Evolutionary conservation across 2,329 filamentous ascomycete species (phyloP), one percentile per base, ranked within the genome.

Genomic region (Gnomoniopsis smithogilvyi): DNA sequence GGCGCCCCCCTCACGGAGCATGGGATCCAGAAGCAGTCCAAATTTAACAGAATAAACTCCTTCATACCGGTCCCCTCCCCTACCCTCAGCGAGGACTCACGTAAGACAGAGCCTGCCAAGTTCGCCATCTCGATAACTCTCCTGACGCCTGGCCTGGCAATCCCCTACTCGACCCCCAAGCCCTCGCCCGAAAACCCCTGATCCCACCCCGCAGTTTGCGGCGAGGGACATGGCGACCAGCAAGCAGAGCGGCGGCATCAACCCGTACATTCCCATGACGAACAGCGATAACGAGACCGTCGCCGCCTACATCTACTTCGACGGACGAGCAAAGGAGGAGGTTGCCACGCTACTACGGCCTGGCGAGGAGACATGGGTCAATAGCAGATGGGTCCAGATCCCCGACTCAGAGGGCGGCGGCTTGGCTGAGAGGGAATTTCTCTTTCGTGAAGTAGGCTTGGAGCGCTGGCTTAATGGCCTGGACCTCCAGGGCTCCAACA

Each of bases 91-190:
- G 78, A 84, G 41, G 79, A 86, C 62, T 83, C 84, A 58, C 86
- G 86, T 69, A 92, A 92, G 77, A 88, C 92, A 52, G 92, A 98
- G 77, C 90, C 96, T 67, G 92, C 95, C 62, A 95, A 93, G 67
- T 99, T 99, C 75, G 95, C 95, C 67, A 97, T 99, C 69, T 98
- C 94, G 54, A 98, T 99, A 70, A 98, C 95, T 2, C 85, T 99
- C 51, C 83, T 98, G 66, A 97, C 92, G 0, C 89, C 93, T 12
- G 90, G 90, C 59, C 85, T 96, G 62, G 86, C 92, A 65, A 92
- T 98, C 47, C 94, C 94, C 1, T 98, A 98, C 76, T 96, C 93
- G 56, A 89, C 90, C 1, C 92, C 93, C 43, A 95, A 95, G 74
- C 73, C 92, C 1, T 91, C 88, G 38, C 74, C 86, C 51, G 84